Percentiles rank a stretch among this genome's conserved stretches.
These are phyloP conservation scores for Phytophthora macrochlamydospora DNA, from an alignment of 352 stramenopile species.

Conservation along the genomic window DNA sequence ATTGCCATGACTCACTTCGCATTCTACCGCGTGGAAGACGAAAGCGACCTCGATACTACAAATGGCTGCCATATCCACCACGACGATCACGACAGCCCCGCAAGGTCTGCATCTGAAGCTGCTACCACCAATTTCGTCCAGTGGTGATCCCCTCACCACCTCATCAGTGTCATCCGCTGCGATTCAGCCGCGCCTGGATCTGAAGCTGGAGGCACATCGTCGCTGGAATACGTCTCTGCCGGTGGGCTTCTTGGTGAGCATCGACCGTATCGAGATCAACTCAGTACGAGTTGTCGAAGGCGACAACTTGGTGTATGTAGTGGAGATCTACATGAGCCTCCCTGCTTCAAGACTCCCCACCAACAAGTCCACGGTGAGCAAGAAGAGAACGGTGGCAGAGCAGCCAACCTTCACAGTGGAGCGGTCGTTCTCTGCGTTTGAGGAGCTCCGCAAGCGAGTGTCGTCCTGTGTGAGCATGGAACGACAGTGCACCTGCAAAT, in stretches of 20 bases:
- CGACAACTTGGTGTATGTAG: conserved; percentile 40
- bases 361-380: conserved; percentile 13
- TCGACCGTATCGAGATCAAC: conserved; percentile 52
- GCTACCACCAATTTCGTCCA: conserved; percentile 11
- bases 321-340: conserved; percentile 47
- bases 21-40: not conserved
- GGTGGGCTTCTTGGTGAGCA: conserved; percentile 38
- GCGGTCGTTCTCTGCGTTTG: conserved; percentile 55
- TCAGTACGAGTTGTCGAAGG: conserved; percentile 25
- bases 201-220: conserved; percentile 37
- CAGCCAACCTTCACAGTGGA: conserved; percentile 42
- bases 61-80: conserved; percentile 3
- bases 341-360: conserved; percentile 32
- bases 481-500: conserved; percentile 44
- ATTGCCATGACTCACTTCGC: conserved; percentile 5
- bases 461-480: conserved; percentile 37
- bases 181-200: conserved; percentile 14
- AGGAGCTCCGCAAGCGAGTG: conserved; percentile 39
- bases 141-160: conserved; percentile 7
- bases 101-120: conserved; percentile 13
- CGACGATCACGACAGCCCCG: not conserved
- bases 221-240: conserved; percentile 28
- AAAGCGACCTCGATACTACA: not conserved
- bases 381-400: conserved; percentile 1
- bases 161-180: not conserved